Evolutionary conservation across 2,329 filamentous ascomycete genomes (phyloP).

Genomic region (Aspergillus calidoustus): DNA sequence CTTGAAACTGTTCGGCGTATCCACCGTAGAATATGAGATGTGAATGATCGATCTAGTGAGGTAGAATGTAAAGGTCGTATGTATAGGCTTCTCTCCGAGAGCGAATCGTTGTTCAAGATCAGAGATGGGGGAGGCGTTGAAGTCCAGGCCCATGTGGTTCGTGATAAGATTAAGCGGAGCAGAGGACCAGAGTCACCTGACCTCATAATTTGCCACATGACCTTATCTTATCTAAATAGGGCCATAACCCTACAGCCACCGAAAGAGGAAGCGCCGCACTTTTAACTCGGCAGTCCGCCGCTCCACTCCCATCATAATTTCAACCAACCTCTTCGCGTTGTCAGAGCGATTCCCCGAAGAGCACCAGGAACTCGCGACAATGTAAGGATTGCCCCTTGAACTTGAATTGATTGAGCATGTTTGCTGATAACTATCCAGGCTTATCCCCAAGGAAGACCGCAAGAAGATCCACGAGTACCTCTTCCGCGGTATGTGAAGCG

Average conservation of each 20-base stretch:
- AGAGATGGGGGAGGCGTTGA: background rate
- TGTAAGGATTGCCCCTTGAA: conserved; percentile 40
- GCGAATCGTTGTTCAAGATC: background rate
- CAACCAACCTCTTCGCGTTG: conserved; percentile 48
- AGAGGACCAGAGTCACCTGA: conserved; percentile 17
- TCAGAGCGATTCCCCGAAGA: conserved; percentile 59
- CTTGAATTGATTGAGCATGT: conserved; percentile 18
- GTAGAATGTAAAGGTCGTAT: background rate
- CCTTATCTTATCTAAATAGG: conserved; percentile 30
- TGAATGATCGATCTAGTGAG: background rate
- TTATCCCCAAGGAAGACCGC: conserved; percentile 99
- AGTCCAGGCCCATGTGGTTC: conserved; percentile 17
- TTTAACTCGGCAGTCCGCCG: conserved; percentile 34
- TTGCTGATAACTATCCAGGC: conserved; percentile 58
- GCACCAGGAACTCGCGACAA: conserved; percentile 60
- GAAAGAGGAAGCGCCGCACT: conserved; percentile 42
- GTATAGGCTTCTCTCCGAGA: background rate
- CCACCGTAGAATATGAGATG: background rate
- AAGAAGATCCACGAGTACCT: conserved; percentile 99
- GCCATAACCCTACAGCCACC: conserved; percentile 35
- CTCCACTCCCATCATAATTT: conserved; percentile 42
- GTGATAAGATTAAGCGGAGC: conserved; percentile 18
- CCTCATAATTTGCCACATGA: conserved; percentile 12
- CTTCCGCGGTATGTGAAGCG: conserved; percentile 73
- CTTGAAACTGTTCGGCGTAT: conserved; percentile 17